A percentile compares a stretch with the other conserved stretches of the same genome.
These are phyloP conservation scores for Lenwebbia sp. DNA, from an alignment of 345 rosid species.

Conservation along the genomic window DNA sequence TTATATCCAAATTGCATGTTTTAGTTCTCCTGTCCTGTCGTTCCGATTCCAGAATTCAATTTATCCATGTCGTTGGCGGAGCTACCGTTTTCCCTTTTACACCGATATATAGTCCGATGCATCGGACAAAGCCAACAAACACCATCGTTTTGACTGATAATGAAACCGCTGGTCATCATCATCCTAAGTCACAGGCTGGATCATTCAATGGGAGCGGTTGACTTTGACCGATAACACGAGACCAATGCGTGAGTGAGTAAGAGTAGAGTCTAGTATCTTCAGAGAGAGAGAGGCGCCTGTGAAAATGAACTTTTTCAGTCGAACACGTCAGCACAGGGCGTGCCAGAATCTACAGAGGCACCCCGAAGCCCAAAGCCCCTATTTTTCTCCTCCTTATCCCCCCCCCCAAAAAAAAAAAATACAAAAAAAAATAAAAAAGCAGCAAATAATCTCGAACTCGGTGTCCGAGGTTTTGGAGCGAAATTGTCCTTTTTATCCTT, in stretches of 20 bases:
- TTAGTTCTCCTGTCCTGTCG: background rate
- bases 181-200: background rate
- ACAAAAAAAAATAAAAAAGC: background rate
- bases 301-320: background rate
- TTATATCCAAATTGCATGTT: background rate
- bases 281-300: background rate
- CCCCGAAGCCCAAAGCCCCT: background rate
- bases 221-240: background rate
- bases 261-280: background rate
- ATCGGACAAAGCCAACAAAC: accelerated
- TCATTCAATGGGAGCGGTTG: background rate
- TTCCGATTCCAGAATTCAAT: background rate
- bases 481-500: background rate
- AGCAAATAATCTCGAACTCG: background rate
- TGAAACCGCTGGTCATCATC: background rate
- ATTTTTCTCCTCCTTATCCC: background rate
- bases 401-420: background rate
- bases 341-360: background rate
- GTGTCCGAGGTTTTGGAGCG: background rate
- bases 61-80: no score
- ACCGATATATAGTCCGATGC: background rate
- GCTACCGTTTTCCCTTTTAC: no score
- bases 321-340: background rate
- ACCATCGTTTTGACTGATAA: background rate
- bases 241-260: background rate